phyloP scores from a whole-genome alignment of 1,139 yeast genomes.

The Yamadazyma friedrichii region DNA sequence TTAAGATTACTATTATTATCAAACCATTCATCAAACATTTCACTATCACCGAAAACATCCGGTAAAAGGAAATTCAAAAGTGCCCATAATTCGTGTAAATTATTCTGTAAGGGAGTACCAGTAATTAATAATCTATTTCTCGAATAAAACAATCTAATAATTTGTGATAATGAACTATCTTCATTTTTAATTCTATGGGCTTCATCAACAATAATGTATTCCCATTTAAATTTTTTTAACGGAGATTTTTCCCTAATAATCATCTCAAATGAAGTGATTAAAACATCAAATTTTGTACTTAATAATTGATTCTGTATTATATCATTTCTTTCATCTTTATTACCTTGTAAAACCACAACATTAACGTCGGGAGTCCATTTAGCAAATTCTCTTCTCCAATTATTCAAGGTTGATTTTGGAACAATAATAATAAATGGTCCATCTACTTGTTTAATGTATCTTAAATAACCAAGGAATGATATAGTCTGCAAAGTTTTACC shows the following conservation, averaged over 20 bases:
- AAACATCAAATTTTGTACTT: conserved; percentile 80
- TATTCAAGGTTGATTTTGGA: conserved; percentile 92
- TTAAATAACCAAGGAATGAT: conserved; percentile 75
- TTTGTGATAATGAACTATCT: conserved; percentile 85
- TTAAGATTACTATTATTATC: conserved; percentile 30
- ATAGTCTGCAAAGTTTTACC: conserved; percentile 51
- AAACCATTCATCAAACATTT: conserved; percentile 91
- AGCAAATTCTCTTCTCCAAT: conserved; percentile 92
- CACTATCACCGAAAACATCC: conserved; percentile 90
- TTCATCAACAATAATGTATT: conserved; percentile 90
- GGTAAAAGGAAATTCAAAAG: conserved; percentile 85
- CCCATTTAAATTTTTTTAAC: conserved; percentile 85
- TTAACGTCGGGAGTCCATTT: conserved; percentile 97
- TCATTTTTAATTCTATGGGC: conserved; percentile 97
- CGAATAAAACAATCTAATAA: conserved; percentile 82
- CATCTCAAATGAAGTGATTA: conserved; percentile 90
- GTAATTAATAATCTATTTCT: conserved; percentile 83
- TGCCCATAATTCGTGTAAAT: conserved; percentile 95
- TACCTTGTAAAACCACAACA: conserved; percentile 82
- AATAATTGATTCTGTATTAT: conserved; percentile 60
- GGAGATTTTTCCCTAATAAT: conserved; percentile 83
- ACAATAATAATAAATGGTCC: conserved; percentile 94
- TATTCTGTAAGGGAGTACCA: conserved; percentile 95
- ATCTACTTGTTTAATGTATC: conserved; percentile 72
- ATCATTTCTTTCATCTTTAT: conserved; percentile 69